Base-by-base conservation (phyloP, 1,284 basidiomycete species). In the Rhodotorula sp. region DNA sequence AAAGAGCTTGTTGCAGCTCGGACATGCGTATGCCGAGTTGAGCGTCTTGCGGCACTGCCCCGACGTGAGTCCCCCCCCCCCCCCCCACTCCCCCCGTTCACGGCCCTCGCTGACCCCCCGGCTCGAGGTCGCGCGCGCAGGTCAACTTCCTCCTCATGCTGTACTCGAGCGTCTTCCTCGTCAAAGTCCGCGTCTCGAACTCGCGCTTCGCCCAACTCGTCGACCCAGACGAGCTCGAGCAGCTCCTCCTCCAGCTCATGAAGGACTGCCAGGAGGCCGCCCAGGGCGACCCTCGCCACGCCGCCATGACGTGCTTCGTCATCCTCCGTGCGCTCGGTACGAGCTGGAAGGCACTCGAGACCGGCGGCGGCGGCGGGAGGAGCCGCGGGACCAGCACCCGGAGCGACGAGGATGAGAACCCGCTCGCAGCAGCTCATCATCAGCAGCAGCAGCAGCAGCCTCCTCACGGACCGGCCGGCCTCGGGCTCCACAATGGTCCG, bases 181-280 rank as follows among this genome's bases (percentile, higher is more conserved):
- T 72, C 68, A 72, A 72, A 22, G 65, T 72, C 46, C 63, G 69
- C 31, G 71, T 68, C n/a, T 70, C 68, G 16, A 72, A 72, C 65
- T 64, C 71, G 22, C 67, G 68, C 26, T 69, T 72, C 55, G 37
- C 71, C 10, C 46, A 67, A 10, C 58, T 72, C 26, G 71, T 72
- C 59, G 59, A 63, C 50, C 51, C 58, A 20, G 59, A 65, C 40
- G 67, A 72, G 50, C 67, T 72, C 46, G 61, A 69, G 26, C 47
- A 40, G 47, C 58, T 64, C 26, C 57, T 72, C 31, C 46, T 66
- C 15, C 47, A 58, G n/a, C 59, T 59, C 37, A 72, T 72, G 61
- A 52, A 60, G 20, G 71, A 72, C 44, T 70, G 71, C 37, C 68
- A 67, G 30, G 52, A 57, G 8, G 71, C 68, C 11, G 65, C 65